phyloP scores from a whole-genome alignment of 202 grass and related monocot species.

The Elaeis oleifera region DNA sequence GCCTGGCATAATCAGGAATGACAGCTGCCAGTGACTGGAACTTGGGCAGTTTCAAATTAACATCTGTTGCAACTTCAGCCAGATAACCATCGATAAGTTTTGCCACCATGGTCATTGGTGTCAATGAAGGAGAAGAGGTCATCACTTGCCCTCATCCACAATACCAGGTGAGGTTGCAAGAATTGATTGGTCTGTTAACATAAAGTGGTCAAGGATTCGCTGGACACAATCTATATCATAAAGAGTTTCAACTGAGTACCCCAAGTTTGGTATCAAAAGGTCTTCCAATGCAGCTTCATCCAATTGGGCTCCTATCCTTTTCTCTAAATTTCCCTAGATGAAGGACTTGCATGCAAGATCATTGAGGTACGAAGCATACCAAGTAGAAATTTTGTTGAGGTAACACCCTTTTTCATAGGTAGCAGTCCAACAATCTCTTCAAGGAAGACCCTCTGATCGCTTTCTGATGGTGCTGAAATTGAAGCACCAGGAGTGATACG shows the following conservation, averaged over 20 bases:
- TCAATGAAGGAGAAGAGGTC: conserved; percentile 24
- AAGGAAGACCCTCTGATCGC: conserved; percentile 72
- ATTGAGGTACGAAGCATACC: conserved; percentile 66
- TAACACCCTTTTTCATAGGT: conserved; percentile 60
- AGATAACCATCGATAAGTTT: conserved; percentile 86
- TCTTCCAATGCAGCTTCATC: conserved; percentile 75
- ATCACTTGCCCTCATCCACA: conserved; percentile 39
- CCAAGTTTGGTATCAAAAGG: conserved; percentile 78
- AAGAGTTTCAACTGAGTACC: conserved; percentile 58
- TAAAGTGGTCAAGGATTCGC: conserved; percentile 85
- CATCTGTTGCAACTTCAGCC: conserved; percentile 61
- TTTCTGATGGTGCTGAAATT: conserved; percentile 42
- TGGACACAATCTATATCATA: conserved; percentile 93
- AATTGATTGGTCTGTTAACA: conserved; percentile 43
- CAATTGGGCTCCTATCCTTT: conserved; percentile 65
- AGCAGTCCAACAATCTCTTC: conserved; percentile 88
- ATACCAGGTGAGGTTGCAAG: conserved; percentile 35
- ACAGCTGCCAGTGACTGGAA: conserved; percentile 66
- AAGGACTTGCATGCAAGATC: conserved; percentile 56
- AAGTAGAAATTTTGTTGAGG: conserved; percentile 63
- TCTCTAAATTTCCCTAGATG: conserved; percentile 74
- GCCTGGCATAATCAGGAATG: conserved; percentile 57
- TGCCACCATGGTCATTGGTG: conserved; percentile 55
- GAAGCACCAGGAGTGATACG: conserved; percentile 27
- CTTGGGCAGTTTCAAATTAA: conserved; percentile 73